phyloP scores from a whole-genome alignment of 139 green algal genomes.

The Chlamydomonas sp. region DNA sequence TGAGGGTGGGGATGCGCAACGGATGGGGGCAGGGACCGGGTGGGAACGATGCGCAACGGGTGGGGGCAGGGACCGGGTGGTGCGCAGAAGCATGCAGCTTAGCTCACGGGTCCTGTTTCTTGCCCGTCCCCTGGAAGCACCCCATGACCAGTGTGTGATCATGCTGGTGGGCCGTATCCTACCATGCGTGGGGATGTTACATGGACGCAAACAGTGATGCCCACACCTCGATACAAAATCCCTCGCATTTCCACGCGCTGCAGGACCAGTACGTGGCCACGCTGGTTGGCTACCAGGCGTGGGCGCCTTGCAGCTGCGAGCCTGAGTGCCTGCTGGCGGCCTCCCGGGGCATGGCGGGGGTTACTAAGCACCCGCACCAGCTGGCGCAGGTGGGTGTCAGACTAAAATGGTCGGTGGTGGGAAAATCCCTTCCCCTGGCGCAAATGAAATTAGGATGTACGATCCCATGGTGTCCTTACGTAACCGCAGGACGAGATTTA shows the following conservation, averaged over 20 bases:
- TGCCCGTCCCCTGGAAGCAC: neutral
- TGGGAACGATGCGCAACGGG: neutral
- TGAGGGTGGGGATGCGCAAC: neutral
- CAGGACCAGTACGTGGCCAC: slow-evolving; percentile 28
- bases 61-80: neutral
- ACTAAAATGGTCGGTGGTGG: too few species aligned
- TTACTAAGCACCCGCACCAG: neutral
- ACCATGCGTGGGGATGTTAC: neutral
- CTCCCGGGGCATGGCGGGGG: neutral
- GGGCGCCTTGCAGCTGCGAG: slow-evolving; percentile 17
- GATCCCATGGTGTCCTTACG: too few species aligned
- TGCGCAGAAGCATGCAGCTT: neutral
- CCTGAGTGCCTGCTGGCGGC: neutral
- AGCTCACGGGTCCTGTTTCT: neutral
- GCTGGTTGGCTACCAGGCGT: slow-evolving; percentile 1
- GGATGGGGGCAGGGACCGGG: neutral
- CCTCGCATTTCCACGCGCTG: neutral
- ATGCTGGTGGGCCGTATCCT: neutral
- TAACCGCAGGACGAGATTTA: too few species aligned
- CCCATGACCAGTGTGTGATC: neutral
- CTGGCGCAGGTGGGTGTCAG: too few species aligned
- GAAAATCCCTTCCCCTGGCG: too few species aligned
- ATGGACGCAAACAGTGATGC: neutral
- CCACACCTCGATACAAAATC: neutral
- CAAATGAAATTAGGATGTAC: too few species aligned